A percentile compares a stretch with the other conserved stretches of the same genome.
These are phyloP conservation scores for Tripterygium wilfordii DNA, from an alignment of 177 flowering plant species.

Conservation along the genomic window DNA sequence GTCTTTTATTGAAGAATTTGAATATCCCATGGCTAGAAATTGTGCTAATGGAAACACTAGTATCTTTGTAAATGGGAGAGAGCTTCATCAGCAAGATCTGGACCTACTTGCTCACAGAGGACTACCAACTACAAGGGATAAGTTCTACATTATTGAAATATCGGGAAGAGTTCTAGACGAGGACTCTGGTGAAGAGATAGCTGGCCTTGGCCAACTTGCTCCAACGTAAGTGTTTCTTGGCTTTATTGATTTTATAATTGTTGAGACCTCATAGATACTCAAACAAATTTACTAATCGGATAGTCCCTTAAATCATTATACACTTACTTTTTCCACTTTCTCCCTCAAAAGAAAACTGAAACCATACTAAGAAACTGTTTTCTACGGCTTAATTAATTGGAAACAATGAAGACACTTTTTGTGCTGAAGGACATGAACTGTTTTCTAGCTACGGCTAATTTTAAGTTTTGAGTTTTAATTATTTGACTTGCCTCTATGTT, in stretches of 20 bases:
- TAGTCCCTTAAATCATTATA: too few species aligned
- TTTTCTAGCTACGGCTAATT: too few species aligned
- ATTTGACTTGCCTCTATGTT: too few species aligned
- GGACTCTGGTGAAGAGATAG: conserved; percentile 57
- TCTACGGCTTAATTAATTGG: too few species aligned
- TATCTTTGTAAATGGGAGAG: conserved; percentile 78
- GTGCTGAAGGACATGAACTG: too few species aligned
- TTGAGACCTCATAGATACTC: too few species aligned
- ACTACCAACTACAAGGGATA: conserved; percentile 51
- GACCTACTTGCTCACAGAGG: conserved; percentile 72
- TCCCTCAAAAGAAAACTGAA: too few species aligned
- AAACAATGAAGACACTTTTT: too few species aligned
- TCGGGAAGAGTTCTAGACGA: conserved; percentile 69
- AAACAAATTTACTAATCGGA: too few species aligned
- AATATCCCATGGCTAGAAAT: conserved; percentile 51
- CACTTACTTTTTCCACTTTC: too few species aligned
- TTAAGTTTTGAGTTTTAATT: too few species aligned
- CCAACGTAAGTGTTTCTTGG: conserved; percentile 59
- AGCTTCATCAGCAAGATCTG: conserved; percentile 73
- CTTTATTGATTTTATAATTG: not conserved
- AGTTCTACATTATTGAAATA: conserved; percentile 56
- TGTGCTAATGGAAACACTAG: conserved; percentile 76
- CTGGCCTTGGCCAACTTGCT: conserved; percentile 79
- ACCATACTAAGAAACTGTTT: too few species aligned
- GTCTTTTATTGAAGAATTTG: conserved; percentile 81